phyloP scores from a whole-genome alignment of 202 grass and related monocot genomes.

The Musa balbisiana region DNA sequence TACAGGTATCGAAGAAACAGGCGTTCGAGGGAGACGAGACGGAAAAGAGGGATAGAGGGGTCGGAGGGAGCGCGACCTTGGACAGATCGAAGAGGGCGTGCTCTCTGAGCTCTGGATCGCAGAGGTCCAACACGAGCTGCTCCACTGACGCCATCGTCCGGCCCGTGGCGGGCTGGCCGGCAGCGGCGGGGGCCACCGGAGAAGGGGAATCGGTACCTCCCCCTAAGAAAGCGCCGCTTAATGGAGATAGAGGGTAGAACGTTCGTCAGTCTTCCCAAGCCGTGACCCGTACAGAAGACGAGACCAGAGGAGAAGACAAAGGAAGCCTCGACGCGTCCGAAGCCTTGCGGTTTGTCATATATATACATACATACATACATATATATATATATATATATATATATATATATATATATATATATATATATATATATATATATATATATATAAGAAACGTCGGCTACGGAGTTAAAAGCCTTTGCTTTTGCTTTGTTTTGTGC shows the following conservation, averaged over 20 bases:
- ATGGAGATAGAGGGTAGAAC: constrained; percentile 40
- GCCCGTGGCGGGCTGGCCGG: constrained; percentile 28
- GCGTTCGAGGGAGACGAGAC: not conserved
- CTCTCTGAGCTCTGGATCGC: constrained; percentile 62
- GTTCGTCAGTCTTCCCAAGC: constrained; percentile 34
- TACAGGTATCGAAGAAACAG: not conserved
- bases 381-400: too few relatives aligned
- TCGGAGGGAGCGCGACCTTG: constrained; percentile 29
- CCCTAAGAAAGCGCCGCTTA: constrained; percentile 35
- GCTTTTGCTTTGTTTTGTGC: too few relatives aligned
- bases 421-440: too few relatives aligned
- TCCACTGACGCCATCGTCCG: constrained; percentile 47
- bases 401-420: too few relatives aligned
- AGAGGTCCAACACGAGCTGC: constrained; percentile 74
- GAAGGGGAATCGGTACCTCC: constrained; percentile 30
- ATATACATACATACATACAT: too few relatives aligned
- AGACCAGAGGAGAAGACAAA: too few relatives aligned
- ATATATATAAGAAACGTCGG: too few relatives aligned
- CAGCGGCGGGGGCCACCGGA: constrained; percentile 19
- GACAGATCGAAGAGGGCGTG: constrained; percentile 62
- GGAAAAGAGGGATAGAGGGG: not conserved
- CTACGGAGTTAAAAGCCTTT: too few relatives aligned
- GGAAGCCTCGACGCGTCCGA: too few relatives aligned
- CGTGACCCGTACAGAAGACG: too few relatives aligned
- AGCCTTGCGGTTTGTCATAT: too few relatives aligned